Percentiles rank a stretch among this genome's conserved stretches.
Conservation (phyloP, 352 stramenopile species). For the Globisporangium cylindrosporum region DNA sequence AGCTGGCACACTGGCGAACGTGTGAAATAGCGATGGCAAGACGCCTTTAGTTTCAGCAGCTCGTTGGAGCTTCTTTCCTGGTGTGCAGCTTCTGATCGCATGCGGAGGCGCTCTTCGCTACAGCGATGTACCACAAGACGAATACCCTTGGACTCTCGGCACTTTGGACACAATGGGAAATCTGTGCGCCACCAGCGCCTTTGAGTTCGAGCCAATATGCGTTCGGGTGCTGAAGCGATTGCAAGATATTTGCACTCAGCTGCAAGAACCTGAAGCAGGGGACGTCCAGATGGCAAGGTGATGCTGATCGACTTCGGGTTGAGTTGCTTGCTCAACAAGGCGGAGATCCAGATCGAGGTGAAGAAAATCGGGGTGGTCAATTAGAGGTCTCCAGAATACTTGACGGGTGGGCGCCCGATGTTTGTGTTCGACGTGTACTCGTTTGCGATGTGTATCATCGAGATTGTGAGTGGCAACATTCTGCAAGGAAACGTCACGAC, state of each 20-base stretch:
- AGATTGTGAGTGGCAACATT: too few relatives aligned
- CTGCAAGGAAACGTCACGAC: too few relatives aligned
- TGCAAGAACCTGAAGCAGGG: not conserved
- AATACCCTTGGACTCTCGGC: not conserved
- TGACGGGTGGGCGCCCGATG: too few relatives aligned
- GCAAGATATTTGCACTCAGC: not conserved
- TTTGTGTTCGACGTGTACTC: too few relatives aligned
- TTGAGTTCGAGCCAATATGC: not conserved
- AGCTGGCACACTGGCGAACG: not conserved
- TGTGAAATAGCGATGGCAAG: not conserved
- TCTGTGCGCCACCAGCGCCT: not conserved
- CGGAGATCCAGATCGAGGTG: too few relatives aligned
- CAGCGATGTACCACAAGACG: not conserved
- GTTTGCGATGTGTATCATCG: too few relatives aligned
- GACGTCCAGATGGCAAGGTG: too few relatives aligned
- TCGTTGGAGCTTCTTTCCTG: not conserved
- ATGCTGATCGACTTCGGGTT: too few relatives aligned
- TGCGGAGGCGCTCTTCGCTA: not conserved
- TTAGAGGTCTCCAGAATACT: too few relatives aligned
- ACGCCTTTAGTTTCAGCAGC: not conserved
- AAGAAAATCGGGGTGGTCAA: too few relatives aligned
- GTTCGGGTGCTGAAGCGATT: not conserved
- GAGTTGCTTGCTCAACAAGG: too few relatives aligned
- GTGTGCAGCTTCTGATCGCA: not conserved
- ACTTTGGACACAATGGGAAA: not conserved